Base-by-base conservation (phyloP, 305 asterid species). In the Euphrasia arctica region DNA sequence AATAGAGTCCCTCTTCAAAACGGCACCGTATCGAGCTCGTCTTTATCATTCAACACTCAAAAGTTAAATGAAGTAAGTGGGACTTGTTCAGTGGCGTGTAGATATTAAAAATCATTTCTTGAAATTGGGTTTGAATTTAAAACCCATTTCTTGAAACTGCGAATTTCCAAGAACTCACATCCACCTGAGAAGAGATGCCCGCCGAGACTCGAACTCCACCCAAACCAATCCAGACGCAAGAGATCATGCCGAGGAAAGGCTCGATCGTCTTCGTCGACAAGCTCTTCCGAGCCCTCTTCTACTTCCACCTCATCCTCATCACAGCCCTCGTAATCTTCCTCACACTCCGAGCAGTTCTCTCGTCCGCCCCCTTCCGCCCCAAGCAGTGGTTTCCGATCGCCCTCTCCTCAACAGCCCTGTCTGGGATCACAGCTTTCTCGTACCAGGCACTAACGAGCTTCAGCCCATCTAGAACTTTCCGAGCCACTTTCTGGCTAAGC, bases 401-500 rank as follows among this genome's bases (percentile, higher is more conserved):
- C 56, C 76, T 75, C 56, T 79, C 84, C 45, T 81, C 90, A 36
- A 76, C 80, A 28, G 76, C 74, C n/a, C 76, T 76, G 9, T 81
- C 84, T 2, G 87, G 83, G 63, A 69, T 81, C 64, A 8, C 73
- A 27, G 83, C 80, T 27, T 73, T 79, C 59, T 9, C 75, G 22
- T 81, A 81, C 81, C 92, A 82, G 57, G 75, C 75, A 22, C 59
- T 75, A 15, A 25, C 77, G 34, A 47, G 59, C 61, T 41, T 48
- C 62, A 67, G 29, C 34, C 83, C 89, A 9, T 69, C 85, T 41
- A 79, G 73, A 68, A 70, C 81, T 41, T 63, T 85, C 10, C 64
- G 45, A 55, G 70, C 77, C 2, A 70, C 85, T 18, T 82, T 83
- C 70, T 85, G 85, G 86, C 65, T 82, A 2, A 74, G 87, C 76